Conservation (phyloP, 2,329 filamentous ascomycete species). For the Neocatenulostroma microsporum region DNA sequence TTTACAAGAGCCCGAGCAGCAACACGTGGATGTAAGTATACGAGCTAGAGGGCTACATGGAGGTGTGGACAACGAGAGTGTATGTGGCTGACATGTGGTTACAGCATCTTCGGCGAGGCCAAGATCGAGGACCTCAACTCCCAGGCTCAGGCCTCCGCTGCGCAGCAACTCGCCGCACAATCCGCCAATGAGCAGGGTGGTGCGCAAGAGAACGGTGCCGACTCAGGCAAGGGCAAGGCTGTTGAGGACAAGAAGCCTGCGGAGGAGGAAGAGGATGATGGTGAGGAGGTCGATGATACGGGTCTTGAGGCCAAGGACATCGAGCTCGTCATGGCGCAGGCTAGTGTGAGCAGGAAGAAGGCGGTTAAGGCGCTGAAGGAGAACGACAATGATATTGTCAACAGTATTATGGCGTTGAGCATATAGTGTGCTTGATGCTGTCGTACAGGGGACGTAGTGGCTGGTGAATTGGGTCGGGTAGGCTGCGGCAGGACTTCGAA, state of each 20-base stretch:
- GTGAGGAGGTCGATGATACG: conserved; percentile 88
- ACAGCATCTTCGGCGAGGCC: conserved; percentile 96
- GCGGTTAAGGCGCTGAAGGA: conserved; percentile 97
- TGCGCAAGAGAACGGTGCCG: conserved; percentile 67
- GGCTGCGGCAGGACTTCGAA: too few species aligned
- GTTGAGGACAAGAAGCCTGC: conserved; percentile 51
- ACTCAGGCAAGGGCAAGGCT: conserved; percentile 70
- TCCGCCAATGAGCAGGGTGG: conserved; percentile 58
- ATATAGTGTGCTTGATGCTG: too few species aligned
- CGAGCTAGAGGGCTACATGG: too few species aligned
- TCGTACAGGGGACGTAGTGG: too few species aligned
- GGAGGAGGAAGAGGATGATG: conserved; percentile 77
- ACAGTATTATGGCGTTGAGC: conserved; percentile 95
- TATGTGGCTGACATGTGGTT: too few species aligned
- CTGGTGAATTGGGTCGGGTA: too few species aligned
- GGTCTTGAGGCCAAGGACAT: conserved; percentile 99
- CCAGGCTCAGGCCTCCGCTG: conserved; percentile 89
- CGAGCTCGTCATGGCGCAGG: conserved; percentile 97
- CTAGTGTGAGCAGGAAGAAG: conserved; percentile 94
- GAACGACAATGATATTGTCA: conserved; percentile 99
- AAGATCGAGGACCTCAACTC: conserved; percentile 99
- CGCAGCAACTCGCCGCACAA: conserved; percentile 81
- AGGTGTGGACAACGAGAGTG: too few species aligned
- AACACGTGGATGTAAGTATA: conserved; percentile 95
- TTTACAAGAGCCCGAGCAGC: conserved; percentile 98